Evolutionary conservation across 768 basidiomycete species (phyloP), one percentile per base, ranked within the genome.

Genomic region (Suillus hirtellus): DNA sequence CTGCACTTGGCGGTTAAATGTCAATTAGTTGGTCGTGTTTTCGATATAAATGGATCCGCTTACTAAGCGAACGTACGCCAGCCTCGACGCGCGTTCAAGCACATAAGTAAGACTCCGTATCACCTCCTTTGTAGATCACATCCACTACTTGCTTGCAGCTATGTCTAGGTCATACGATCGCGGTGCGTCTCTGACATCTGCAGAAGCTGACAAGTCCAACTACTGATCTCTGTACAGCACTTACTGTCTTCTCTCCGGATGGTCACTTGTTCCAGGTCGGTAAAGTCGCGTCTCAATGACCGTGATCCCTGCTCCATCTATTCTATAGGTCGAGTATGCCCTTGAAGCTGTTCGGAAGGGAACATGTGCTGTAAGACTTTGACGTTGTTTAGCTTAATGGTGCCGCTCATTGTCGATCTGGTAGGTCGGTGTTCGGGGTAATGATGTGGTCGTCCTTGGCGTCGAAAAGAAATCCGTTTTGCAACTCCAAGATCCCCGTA

Each of bases 401-500:
- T 4, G 37, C 4, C 55, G 9, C 14, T 49, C 62, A 63, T 69
- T 35, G 71, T 55, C 19, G 59, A 17, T 17, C 38, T 49, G 65
- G 37, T 63, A 97, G 96, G 95, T 99, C 65, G 97, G 97, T 60
- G 95, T 99, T 42, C 88, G 94, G 67, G 97, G 97, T 69, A 89
- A 90, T 73, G 89, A 95, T 69, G 92, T 96, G 35, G 97, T 98
- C 2, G 94, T 99, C 4, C 82, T 99, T 31, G 97, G 96, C 58
- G 96, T 99, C 37, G 97, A 99, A 84, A 99, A 99, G 92, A 99
- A 98, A 79, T 95, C 94, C 0, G 88, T 97, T 35, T 82, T 99
- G 12, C 97, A 99, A 77, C 85, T 99, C 19, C 97, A 99, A 81
- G 97, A 99, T 77, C 95, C 97, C 8, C 85, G 97, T 60, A 99